Base-by-base conservation (phyloP, 768 basidiomycete species). In the Psilocybe cubensis region DNA sequence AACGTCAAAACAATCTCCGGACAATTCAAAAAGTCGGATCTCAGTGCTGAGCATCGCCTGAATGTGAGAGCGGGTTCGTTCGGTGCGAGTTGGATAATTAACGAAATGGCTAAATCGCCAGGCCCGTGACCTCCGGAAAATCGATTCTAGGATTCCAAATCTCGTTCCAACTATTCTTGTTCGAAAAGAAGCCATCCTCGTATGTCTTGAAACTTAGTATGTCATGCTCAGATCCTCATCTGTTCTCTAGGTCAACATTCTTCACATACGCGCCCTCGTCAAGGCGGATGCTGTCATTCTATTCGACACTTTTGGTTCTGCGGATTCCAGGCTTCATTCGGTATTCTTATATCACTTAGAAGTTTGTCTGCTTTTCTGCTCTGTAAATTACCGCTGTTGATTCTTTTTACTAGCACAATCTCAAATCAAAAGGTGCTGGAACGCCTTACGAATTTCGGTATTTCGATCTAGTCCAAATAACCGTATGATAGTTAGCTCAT, bases 61-160 rank as follows among this genome's bases (percentile, higher is more conserved):
- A 94, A 96, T 78, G 96, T 97, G 79, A 76, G 90, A 31, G 52
- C 45, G 48, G 46, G 18, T 46, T 33, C 25, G 74, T 21, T 52
- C 49, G 52, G 49, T 58, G 50, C 50, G 20, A 42, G 35, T 21
- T 31, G 33, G 35, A 29, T 24, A 23, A 38, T 58, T 56, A 60
- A 64, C 52, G 55, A 52, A 60, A 25, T 38, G 45, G 45, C 12
- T 24, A 42, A 50, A 56, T 52, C 59, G 47, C 47, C 64, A 95
- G 92, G 90, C 94, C 64, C 90, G 96, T 80, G 96, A 98, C 78
- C 80, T 98, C 21, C 89, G 96, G 53, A 97, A 98, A 79, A 92
- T 98, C 63, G 96, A 98, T 76, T 95, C 93, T 3, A 82, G 94
- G 63, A 84, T 95, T 63, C 94, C 96, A 31, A 97, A 96, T 72